Conservation (phyloP, 768 basidiomycete genomes). For the Tubosaeta sp. region DNA sequence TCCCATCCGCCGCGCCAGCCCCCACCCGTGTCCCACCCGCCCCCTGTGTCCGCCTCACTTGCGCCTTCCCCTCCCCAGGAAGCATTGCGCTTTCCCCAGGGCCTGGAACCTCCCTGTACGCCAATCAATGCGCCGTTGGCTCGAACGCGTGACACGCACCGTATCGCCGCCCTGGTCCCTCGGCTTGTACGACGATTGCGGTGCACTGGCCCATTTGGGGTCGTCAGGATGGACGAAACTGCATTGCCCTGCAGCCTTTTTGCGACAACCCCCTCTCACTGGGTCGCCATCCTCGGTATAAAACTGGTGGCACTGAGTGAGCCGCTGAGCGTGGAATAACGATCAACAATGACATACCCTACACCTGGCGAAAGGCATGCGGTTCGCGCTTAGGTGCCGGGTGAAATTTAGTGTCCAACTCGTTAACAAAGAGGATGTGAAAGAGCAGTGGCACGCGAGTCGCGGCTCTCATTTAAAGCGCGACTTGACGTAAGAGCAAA, state of each 20-base stretch:
- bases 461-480: neutral
- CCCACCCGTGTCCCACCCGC: slow-evolving; percentile 8
- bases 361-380: slow-evolving; percentile 23
- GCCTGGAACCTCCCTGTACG: slow-evolving; percentile 7
- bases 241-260: slow-evolving; percentile 17
- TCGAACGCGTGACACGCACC: slow-evolving; percentile 10
- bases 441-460: slow-evolving; percentile 1
- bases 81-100: slow-evolving; percentile 1
- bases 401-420: neutral
- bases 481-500: neutral
- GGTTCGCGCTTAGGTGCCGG: slow-evolving; percentile 10
- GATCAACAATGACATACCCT: slow-evolving; percentile 17
- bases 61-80: neutral
- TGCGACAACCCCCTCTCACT: slow-evolving; percentile 23
- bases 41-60: neutral
- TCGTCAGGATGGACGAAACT: slow-evolving; percentile 30
- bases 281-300: slow-evolving; percentile 31
- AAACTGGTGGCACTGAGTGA: slow-evolving; percentile 14
- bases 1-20: slow-evolving; percentile 8
- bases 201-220: slow-evolving; percentile 20
- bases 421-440: neutral
- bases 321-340: slow-evolving; percentile 2
- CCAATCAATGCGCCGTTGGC: neutral
- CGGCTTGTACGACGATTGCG: slow-evolving; percentile 1
- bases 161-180: slow-evolving; percentile 14